A percentile compares a stretch with the other conserved stretches of the same genome.
Evolutionary conservation across 108 stramenopile species (phyloP).

Genomic region (Seminavis robusta): DNA sequence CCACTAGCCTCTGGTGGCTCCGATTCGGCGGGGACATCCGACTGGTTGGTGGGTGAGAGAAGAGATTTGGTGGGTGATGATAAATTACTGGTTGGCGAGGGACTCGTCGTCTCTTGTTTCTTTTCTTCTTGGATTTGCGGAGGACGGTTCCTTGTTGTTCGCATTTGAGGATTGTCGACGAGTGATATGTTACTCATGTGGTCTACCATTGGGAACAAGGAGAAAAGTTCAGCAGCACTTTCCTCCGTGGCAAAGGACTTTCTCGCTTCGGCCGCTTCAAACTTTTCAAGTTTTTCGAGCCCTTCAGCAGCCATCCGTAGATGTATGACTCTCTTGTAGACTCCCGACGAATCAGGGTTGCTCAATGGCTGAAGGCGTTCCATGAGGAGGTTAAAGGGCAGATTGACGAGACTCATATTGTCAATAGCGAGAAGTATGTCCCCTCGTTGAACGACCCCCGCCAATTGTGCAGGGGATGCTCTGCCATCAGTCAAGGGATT

Average conservation of each 20-base stretch:
- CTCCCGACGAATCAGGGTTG: conserved; percentile 43
- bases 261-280: conserved; percentile 24
- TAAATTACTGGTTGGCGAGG: no score
- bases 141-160: conserved; percentile 6
- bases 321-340: conserved; percentile 49
- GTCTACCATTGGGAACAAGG: conserved; percentile 76
- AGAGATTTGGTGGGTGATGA: no score
- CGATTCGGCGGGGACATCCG: no score
- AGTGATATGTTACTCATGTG: conserved; percentile 71
- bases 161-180: conserved; percentile 20
- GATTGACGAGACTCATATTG: conserved; percentile 49
- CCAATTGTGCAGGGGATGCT: conserved; percentile 78
- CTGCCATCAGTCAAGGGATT: conserved; percentile 65
- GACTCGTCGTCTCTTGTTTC: no score
- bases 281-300: conserved; percentile 34
- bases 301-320: conserved; percentile 70
- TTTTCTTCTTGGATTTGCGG: conserved; percentile 8
- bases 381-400: conserved; percentile 67
- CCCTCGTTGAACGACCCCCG: conserved; percentile 64
- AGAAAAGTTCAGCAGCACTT: conserved; percentile 52
- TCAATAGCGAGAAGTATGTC: conserved; percentile 74
- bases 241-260: conserved; percentile 13
- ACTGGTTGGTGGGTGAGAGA: no score
- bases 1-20: no score
- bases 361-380: conserved; percentile 61